phyloP scores from a whole-genome alignment of 352 stramenopile species.

The Pythium scleroteichum region DNA sequence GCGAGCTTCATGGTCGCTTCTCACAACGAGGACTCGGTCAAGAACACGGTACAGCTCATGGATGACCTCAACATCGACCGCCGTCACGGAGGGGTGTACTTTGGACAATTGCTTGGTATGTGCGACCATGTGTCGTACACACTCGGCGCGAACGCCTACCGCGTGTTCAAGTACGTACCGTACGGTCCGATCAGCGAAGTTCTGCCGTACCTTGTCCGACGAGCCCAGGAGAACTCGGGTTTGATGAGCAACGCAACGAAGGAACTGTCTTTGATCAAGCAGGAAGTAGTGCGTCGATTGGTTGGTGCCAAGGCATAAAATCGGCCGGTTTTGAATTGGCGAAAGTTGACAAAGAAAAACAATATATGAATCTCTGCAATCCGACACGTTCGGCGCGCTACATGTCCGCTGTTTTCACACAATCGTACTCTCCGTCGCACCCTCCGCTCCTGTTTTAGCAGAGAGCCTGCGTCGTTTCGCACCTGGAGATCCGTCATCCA shows the following conservation, averaged over 20 bases:
- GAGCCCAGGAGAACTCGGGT: conserved; percentile 96
- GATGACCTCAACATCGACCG: conserved; percentile 84
- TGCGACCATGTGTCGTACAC: conserved; percentile 97
- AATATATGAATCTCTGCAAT: too few relatives aligned
- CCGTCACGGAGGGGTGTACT: conserved; percentile 84
- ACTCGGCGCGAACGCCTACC: conserved; percentile 91
- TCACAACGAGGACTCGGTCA: conserved; percentile 96
- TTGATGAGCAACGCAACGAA: conserved; percentile 84
- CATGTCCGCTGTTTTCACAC: conserved; percentile 3
- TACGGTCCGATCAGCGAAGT: conserved; percentile 97
- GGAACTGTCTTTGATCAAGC: conserved; percentile 69
- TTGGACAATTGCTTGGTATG: conserved; percentile 98
- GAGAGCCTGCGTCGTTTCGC: conserved; percentile 24
- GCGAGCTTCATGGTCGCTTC: conserved; percentile 97
- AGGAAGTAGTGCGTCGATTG: conserved; percentile 66
- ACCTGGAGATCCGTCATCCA: conserved; percentile 15
- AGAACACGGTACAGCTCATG: conserved; percentile 93
- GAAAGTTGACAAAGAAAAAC: neutral
- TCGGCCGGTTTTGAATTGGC: neutral
- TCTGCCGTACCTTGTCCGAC: conserved; percentile 96
- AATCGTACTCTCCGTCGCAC: conserved; percentile 12
- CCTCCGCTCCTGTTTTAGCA: conserved; percentile 9
- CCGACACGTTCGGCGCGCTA: too few relatives aligned
- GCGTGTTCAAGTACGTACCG: conserved; percentile 97
- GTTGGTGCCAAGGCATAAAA: conserved; percentile 22